A percentile compares a stretch with the other conserved stretches of the same genome.
Conservation (phyloP, 768 basidiomycete species). For the Russula foetens region DNA sequence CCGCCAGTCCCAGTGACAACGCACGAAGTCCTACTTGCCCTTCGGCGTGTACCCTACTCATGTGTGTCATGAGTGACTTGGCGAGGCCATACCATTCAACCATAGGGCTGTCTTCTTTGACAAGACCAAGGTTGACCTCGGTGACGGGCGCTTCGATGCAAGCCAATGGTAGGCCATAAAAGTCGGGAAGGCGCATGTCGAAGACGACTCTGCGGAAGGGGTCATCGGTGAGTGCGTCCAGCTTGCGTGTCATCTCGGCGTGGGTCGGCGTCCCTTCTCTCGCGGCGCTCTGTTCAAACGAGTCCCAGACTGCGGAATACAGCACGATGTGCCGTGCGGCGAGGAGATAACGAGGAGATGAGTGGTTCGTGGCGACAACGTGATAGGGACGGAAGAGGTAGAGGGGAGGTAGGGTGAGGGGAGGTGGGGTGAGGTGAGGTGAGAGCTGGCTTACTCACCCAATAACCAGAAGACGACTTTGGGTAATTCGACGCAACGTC, state of each 20-base stretch:
- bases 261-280: background rate
- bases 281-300: background rate
- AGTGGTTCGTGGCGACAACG: too few relatives aligned
- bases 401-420: too few relatives aligned
- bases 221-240: too few relatives aligned
- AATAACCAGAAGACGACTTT: background rate
- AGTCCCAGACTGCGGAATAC: constrained; percentile 13
- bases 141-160: constrained; percentile 3
- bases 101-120: background rate
- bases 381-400: too few relatives aligned
- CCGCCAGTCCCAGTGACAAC: background rate
- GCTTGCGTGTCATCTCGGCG: background rate
- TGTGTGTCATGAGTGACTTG: background rate
- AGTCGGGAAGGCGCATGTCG: too few relatives aligned
- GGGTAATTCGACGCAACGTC: background rate
- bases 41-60: background rate
- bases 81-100: background rate
- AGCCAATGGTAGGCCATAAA: too few relatives aligned
- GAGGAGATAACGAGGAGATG: too few relatives aligned
- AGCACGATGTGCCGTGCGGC: too few relatives aligned
- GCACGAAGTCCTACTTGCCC: background rate
- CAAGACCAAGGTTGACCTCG: background rate
- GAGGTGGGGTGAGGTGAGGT: too few relatives aligned
- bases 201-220: too few relatives aligned
- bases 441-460: background rate